A percentile compares a stretch with the other conserved stretches of the same genome.
Conservation (phyloP, 108 stramenopile species). For the Cyclotella kingstonii region DNA sequence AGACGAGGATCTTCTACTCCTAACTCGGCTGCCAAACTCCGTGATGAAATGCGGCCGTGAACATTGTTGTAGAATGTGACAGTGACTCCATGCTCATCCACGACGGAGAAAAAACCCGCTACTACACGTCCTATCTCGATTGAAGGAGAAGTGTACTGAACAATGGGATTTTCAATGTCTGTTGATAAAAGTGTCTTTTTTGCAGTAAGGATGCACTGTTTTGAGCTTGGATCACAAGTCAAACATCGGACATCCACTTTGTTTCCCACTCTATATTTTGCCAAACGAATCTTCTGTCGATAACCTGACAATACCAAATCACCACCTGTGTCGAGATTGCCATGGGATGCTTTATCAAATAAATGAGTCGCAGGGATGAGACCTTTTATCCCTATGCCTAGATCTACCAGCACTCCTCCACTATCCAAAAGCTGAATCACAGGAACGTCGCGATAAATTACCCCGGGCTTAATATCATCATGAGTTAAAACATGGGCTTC, state of each 20-base stretch:
- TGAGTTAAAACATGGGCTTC: slow-evolving; percentile 78
- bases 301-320: slow-evolving; percentile 52
- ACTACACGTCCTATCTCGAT: slow-evolving; percentile 38
- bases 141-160: slow-evolving; percentile 44
- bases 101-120: slow-evolving; percentile 72
- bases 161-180: slow-evolving; percentile 47
- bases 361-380: slow-evolving; percentile 70
- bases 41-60: slow-evolving; percentile 66
- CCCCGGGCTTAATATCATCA: slow-evolving; percentile 65
- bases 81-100: slow-evolving; percentile 67
- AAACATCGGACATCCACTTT: slow-evolving; percentile 79
- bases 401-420: slow-evolving; percentile 65
- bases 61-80: slow-evolving; percentile 86
- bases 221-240: slow-evolving; percentile 51
- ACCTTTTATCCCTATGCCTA: slow-evolving; percentile 67
- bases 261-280: slow-evolving; percentile 71
- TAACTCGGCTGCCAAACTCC: slow-evolving; percentile 67
- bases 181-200: slow-evolving; percentile 68
- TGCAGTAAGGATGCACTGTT: slow-evolving; percentile 74
- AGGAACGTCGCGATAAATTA: slow-evolving; percentile 69
- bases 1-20: slow-evolving; percentile 75
- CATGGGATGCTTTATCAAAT: slow-evolving; percentile 54
- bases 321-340: slow-evolving; percentile 27
- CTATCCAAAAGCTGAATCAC: slow-evolving; percentile 56
- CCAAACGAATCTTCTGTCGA: slow-evolving; percentile 57